These are phyloP conservation scores for Lichtheimia ornata DNA, from an alignment of 371 early-diverging fungal species.

Conservation along the genomic window DNA sequence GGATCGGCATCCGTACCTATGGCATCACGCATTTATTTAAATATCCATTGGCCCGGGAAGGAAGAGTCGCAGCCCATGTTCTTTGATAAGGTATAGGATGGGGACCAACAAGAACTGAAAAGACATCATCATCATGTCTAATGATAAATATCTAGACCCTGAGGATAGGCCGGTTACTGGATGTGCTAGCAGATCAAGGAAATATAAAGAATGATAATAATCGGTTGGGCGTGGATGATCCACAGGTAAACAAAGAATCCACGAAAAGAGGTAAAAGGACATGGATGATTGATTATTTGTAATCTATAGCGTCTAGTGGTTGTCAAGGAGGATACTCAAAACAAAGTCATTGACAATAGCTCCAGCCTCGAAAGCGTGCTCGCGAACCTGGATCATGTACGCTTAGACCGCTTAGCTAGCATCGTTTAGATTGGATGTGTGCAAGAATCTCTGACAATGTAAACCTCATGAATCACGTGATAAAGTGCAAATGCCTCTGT, in stretches of 20 bases:
- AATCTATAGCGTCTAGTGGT: background rate
- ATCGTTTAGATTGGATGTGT: background rate
- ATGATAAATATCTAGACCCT: background rate
- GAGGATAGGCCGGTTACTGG: slow-evolving; percentile 9
- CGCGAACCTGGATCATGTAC: background rate
- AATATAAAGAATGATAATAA: slow-evolving; percentile 12
- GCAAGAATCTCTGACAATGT: too few species aligned
- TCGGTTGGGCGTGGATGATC: slow-evolving; percentile 2
- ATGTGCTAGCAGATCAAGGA: slow-evolving; percentile 7
- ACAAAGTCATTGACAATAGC: background rate
- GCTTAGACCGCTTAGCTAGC: slow-evolving; percentile 1
- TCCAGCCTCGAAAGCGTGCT: slow-evolving; percentile 2
- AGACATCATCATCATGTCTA: too few species aligned
- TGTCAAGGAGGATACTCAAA: background rate
- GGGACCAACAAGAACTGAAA: background rate
- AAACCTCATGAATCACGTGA: too few species aligned
- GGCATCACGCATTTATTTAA: slow-evolving; percentile 9
- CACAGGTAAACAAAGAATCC: slow-evolving; percentile 1
- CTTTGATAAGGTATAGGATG: slow-evolving; percentile 11
- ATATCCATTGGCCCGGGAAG: slow-evolving; percentile 1
- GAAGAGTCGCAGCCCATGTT: slow-evolving; percentile 5
- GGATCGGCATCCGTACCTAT: slow-evolving; percentile 11
- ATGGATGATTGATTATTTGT: background rate
- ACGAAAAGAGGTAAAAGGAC: too few species aligned
- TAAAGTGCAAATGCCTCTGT: too few species aligned